Evolutionary conservation across 306 rosid species (phyloP).

Genomic region (Sechiopsis laciniata): DNA sequence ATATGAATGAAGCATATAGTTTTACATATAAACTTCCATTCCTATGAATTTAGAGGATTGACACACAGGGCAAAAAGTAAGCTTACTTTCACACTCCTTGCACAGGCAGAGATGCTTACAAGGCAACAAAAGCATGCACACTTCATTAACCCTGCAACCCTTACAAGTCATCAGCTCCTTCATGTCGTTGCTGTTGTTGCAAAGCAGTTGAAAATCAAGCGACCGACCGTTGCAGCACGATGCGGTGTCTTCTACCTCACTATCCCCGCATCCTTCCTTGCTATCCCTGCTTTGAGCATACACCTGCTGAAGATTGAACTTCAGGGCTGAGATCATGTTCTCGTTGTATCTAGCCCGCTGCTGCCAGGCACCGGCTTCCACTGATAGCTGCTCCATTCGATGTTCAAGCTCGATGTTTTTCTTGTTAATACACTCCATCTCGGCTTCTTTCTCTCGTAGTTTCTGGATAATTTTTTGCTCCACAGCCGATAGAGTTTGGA

Average conservation of each 20-base stretch:
- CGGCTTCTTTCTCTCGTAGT: slow-evolving; percentile 59
- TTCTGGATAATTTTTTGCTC: slow-evolving; percentile 56
- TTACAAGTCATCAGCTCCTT: slow-evolving; percentile 78
- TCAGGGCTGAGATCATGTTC: slow-evolving; percentile 65
- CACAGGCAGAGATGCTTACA: slow-evolving; percentile 95
- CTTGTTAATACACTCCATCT: slow-evolving; percentile 65
- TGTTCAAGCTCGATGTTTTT: slow-evolving; percentile 74
- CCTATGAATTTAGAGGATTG: slow-evolving; percentile 71
- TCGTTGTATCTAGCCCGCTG: slow-evolving; percentile 65
- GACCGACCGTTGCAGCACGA: slow-evolving; percentile 70
- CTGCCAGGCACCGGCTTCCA: slow-evolving; percentile 76
- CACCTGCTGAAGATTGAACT: slow-evolving; percentile 67
- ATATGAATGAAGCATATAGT: slow-evolving; percentile 15
- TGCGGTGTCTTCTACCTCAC: slow-evolving; percentile 76
- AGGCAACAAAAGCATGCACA: slow-evolving; percentile 73
- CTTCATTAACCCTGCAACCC: slow-evolving; percentile 76
- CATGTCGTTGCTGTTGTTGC: slow-evolving; percentile 43
- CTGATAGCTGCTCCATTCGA: slow-evolving; percentile 53
- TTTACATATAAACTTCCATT: slow-evolving; percentile 71
- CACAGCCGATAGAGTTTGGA: slow-evolving; percentile 45
- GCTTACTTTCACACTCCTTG: slow-evolving; percentile 82
- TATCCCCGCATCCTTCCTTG: slow-evolving; percentile 84
- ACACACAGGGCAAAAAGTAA: slow-evolving; percentile 72
- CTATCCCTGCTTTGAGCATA: slow-evolving; percentile 65
- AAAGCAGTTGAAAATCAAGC: slow-evolving; percentile 54